Conservation (phyloP, 2,329 filamentous ascomycete genomes). For the Atkinsonella hypoxylon region DNA sequence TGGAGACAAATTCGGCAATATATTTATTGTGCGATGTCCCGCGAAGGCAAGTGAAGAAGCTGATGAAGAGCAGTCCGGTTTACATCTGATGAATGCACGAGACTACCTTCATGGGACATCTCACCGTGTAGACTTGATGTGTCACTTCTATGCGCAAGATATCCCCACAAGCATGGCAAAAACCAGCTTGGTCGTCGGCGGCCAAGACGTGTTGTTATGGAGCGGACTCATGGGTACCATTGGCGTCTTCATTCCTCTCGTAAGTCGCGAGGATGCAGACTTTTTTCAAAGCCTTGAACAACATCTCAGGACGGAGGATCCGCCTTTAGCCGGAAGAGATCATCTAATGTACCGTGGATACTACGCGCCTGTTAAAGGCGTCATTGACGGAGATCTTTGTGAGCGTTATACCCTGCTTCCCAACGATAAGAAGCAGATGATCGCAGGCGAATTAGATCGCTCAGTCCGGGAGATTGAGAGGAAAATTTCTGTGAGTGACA, state of each 20-base stretch:
- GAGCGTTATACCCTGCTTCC: conserved; percentile 78
- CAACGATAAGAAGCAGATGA: conserved; percentile 87
- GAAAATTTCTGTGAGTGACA: conserved; percentile 62
- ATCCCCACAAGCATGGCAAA: conserved; percentile 86
- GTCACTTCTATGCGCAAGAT: conserved; percentile 84
- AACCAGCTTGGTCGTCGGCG: conserved; percentile 79
- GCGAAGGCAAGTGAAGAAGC: conserved; percentile 77
- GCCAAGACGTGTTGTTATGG: conserved; percentile 86
- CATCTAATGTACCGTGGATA: conserved; percentile 94
- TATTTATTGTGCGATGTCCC: conserved; percentile 85
- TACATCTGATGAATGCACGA: conserved; percentile 82
- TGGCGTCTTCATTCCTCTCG: conserved; percentile 84
- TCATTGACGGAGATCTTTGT: conserved; percentile 93
- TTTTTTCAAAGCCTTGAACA: conserved; percentile 94
- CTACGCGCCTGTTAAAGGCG: conserved; percentile 90
- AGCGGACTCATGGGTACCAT: conserved; percentile 89
- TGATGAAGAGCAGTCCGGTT: conserved; percentile 82
- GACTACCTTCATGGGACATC: conserved; percentile 83
- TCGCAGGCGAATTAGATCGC: conserved; percentile 84
- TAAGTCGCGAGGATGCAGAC: conserved; percentile 84
- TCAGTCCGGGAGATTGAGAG: conserved; percentile 89
- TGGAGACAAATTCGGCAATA: conserved; percentile 94
- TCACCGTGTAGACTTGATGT: conserved; percentile 72
- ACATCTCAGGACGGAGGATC: conserved; percentile 74
- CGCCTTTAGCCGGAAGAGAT: conserved; percentile 81